Evolutionary conservation across 139 green algal genomes (phyloP), one percentile per base, ranked within the genome.

Genomic region (Microglena sp.): DNA sequence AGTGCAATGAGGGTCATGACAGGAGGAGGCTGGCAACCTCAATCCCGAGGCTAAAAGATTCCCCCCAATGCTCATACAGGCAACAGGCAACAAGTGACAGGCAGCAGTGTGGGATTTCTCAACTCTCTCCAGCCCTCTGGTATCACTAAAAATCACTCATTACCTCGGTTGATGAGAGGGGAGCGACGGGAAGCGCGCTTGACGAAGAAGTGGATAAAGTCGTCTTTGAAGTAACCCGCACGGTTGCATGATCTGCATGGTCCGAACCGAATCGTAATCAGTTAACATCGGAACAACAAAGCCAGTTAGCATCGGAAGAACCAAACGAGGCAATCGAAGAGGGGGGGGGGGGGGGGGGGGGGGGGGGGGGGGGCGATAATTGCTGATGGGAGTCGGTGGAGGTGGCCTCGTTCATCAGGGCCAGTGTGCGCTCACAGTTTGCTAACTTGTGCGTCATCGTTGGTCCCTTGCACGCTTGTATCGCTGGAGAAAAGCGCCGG

Each of bases 141-240:
- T 18, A 18, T 50, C 40, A 11, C 11, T 50, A 18, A n/a, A n/a
- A 11, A 32, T 18, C 53, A 18, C 26, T 46, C 54, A 60, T 3
- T n/a, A 89, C 89, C 90, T 72, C 86, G 65, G 59, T 96, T 95
- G 55, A 96, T 96, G 2, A 96, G 64, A 0, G 89, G 89, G 28
- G 85, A 83, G 2, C 89, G 69, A 1, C 81, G 70, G 2, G 64
- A 60, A 0, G 77, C 55, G 1, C 68, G 62, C 6, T 76, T 75
- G 4, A 95, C 88, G 72, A 96, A 95, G 22, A 82, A 74, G 21
- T 87, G 69, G 7, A 95, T 67, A 58, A 93, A 92, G 15, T 82
- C 68, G 55, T 96, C 90, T 2, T 82, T 65, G 64, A 93, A 94
- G 73, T 96, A 96, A 2, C 89, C 89, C 1, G 75, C 55, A 6